A percentile compares a stretch with the other conserved stretches of the same genome.
Conservation (phyloP, 108 stramenopile species). For the Parmales sp. region DNA sequence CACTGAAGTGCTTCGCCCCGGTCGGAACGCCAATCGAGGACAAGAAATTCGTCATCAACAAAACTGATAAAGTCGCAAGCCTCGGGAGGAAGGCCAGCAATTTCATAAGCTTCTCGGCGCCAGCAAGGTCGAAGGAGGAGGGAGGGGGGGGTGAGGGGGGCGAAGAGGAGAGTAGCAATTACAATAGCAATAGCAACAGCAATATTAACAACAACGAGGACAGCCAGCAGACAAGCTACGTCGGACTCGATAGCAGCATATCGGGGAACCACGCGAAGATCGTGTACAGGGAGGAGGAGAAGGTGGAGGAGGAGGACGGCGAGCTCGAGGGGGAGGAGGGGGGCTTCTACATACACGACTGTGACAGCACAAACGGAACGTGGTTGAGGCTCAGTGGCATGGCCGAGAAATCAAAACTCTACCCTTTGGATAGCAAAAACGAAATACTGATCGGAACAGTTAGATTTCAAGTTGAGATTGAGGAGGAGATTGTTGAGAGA, state of each 20-base stretch:
- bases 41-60: slow-evolving; percentile 20
- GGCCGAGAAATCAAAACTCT: slow-evolving; percentile 18
- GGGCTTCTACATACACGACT: not conserved
- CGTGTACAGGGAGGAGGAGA: slow-evolving; percentile 16
- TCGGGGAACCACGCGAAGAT: slow-evolving; percentile 40
- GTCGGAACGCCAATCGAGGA: slow-evolving; percentile 45
- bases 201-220: too few relatives aligned
- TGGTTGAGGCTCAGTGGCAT: slow-evolving; percentile 36
- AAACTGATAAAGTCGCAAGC: slow-evolving; percentile 17
- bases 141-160: too few relatives aligned
- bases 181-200: too few relatives aligned
- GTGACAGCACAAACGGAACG: slow-evolving; percentile 35
- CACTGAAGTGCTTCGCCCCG: slow-evolving; percentile 41
- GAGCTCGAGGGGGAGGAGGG: slow-evolving; percentile 29
- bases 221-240: slow-evolving; percentile 12
- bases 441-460: slow-evolving; percentile 26
- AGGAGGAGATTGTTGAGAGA: not conserved
- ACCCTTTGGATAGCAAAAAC: not conserved
- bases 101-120: slow-evolving; percentile 23
- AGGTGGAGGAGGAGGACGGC: slow-evolving; percentile 17
- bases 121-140: not conserved
- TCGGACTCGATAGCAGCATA: slow-evolving; percentile 35
- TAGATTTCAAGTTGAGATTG: slow-evolving; percentile 5
- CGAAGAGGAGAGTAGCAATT: too few relatives aligned
- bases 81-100: slow-evolving; percentile 38